A percentile compares a stretch with the other conserved stretches of the same genome.
Evolutionary conservation across 305 asterid species (phyloP).

Genomic region (Fraxinus xanthoxyloides): DNA sequence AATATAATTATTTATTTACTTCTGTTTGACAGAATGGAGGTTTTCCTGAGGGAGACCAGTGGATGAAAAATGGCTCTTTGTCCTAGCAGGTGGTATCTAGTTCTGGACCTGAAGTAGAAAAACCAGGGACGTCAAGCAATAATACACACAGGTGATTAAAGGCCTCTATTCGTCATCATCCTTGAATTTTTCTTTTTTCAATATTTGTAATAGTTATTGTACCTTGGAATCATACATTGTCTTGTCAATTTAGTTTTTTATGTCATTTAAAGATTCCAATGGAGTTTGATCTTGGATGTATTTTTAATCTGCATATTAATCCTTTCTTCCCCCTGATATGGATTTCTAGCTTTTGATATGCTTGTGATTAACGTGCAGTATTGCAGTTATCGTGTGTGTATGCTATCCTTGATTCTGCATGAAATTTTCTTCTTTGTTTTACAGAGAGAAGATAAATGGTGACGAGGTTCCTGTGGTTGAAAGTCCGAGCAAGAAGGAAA

Average conservation of each 20-base stretch:
- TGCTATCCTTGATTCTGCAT: conserved; percentile 2
- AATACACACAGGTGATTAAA: background rate
- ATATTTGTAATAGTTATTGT: background rate
- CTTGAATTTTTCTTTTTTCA: background rate
- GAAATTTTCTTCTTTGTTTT: conserved; percentile 26
- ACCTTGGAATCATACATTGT: background rate
- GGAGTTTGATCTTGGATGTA: background rate
- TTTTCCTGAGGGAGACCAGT: conserved; percentile 1
- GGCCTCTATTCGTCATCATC: background rate
- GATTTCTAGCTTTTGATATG: background rate
- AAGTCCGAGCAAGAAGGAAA: conserved; percentile 19
- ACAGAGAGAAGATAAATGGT: conserved; percentile 58
- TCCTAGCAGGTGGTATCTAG: background rate
- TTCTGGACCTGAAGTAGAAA: conserved; percentile 4
- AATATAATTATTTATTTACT: background rate
- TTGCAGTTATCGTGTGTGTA: background rate
- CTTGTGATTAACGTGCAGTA: background rate
- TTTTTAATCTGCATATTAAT: background rate
- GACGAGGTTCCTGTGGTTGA: conserved; percentile 18
- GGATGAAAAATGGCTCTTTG: background rate
- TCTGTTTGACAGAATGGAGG: background rate
- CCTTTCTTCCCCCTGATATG: background rate
- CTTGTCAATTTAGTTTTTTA: background rate
- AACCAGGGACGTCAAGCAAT: conserved; percentile 6
- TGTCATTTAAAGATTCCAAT: background rate